Evolutionary conservation across 176 grass and related monocot species (phyloP), one percentile per base, ranked within the genome.

Genomic region (Oryza punctata): DNA sequence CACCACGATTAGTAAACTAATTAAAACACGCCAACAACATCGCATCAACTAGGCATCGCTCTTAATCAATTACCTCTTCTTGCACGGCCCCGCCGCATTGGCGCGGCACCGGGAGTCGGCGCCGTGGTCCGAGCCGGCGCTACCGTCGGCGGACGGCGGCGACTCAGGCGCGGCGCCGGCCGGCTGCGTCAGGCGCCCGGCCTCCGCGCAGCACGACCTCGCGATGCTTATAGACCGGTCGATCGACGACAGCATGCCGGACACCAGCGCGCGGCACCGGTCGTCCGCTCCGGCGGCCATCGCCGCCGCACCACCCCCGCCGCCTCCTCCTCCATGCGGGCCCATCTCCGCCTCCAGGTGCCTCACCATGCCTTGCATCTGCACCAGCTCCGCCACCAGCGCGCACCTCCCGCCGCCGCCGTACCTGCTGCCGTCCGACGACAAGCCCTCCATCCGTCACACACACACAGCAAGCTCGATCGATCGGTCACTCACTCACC

Each of bases 151-250:
- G 10, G 89, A 94, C 60, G 57, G 85, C 50, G 91, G 89, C 21
- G 87, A 94, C 52, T 90, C 89, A 21, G 76, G 29, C 19, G 10
- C 32, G 10, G 30, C 52, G 18, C 52, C 41, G 0, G 81, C 61
- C 57, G 21, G 19, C 21, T 23, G 57, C 21, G 9, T 9, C 27
- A 24, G 76, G 21, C 66, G 75, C 12, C 25, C 45, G 7, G 40
- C 40, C 30, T 18, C 66, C 80, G 40, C 57, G 70, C 27, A 72
- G 72, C 15, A 79, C 3, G 78, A 77, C 45, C 63, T 82, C 38
- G 84, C 75, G 75, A 99, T 88, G 69, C 29, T 79, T 23, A 99
- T 84, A 32, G 89, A 90, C 91, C 85, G 87, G 65, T 92, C 87
- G 23, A 96, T 75, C 23, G 91, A 89, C 2, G 64, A 82, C 30